Evolutionary conservation across 768 basidiomycete genomes (phyloP).

Genomic region (Antrodiella citrinella): DNA sequence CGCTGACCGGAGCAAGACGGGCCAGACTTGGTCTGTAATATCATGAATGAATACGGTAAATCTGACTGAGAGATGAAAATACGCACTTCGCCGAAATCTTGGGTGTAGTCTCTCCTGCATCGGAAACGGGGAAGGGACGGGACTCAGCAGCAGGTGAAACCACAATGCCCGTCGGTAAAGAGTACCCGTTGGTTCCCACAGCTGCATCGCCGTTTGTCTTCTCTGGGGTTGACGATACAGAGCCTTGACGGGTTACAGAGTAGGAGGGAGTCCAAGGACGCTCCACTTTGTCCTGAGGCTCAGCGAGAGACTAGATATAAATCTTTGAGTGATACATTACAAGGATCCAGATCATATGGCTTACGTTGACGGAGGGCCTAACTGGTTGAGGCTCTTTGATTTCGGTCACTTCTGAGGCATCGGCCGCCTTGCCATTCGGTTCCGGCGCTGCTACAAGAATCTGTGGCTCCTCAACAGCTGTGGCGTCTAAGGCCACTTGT

Average conservation of each 20-base stretch:
- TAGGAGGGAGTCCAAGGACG: constrained; percentile 34
- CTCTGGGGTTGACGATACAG: constrained; percentile 9
- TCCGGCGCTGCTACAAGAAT: too few relatives aligned
- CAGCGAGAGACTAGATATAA: neutral
- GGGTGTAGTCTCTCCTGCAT: constrained; percentile 11
- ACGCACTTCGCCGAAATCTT: constrained; percentile 10
- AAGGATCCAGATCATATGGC: too few relatives aligned
- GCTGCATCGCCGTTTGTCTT: constrained; percentile 1
- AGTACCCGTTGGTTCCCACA: neutral
- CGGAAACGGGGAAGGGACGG: constrained; percentile 14
- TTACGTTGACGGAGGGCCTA: too few relatives aligned
- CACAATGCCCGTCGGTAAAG: neutral
- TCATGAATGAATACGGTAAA: neutral
- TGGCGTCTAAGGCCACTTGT: neutral
- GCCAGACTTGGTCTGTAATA: constrained; percentile 16
- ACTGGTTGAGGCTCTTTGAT: too few relatives aligned
- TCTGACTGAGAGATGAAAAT: neutral
- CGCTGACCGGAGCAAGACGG: constrained; percentile 17
- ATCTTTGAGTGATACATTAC: too few relatives aligned
- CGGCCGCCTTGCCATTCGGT: too few relatives aligned
- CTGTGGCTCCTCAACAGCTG: neutral
- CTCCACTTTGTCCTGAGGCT: constrained; percentile 14
- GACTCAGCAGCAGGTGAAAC: constrained; percentile 2
- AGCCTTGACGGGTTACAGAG: constrained; percentile 28
- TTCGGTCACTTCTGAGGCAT: too few relatives aligned